These are phyloP conservation scores for Symbiotaphrina buchneri DNA, from an alignment of 495 filamentous ascomycete species.

Conservation along the genomic window DNA sequence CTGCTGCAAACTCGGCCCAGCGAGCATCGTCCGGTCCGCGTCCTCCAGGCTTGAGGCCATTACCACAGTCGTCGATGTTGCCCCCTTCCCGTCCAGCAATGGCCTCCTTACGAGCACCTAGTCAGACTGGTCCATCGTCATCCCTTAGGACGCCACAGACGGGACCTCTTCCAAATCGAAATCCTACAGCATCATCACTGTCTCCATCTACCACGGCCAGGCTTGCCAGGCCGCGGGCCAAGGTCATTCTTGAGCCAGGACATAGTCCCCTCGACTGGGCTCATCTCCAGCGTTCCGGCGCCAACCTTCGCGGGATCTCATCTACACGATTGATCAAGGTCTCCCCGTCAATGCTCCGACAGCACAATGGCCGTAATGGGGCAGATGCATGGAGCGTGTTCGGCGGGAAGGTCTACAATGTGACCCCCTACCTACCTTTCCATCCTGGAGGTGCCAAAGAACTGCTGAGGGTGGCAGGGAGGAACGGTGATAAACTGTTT, in stretches of 20 bases:
- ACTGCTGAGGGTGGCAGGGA: conserved; percentile 57
- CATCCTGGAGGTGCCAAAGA: conserved; percentile 85
- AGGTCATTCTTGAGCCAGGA: conserved; percentile 62
- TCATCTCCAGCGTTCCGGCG: conserved; percentile 36
- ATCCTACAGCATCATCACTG: conserved; percentile 9
- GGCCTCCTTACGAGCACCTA: conserved; percentile 3
- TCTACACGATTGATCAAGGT: conserved; percentile 35
- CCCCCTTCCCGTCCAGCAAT: conserved; percentile 5
- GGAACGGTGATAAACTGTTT: conserved; percentile 61
- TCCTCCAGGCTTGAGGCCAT: background rate
- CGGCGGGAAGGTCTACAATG: conserved; percentile 78
- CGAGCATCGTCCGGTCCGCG: background rate
- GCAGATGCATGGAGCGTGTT: conserved; percentile 76
- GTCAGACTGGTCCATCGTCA: background rate
- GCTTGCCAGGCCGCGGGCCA: conserved; percentile 18
- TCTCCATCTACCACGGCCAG: conserved; percentile 11
- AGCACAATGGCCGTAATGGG: conserved; percentile 56
- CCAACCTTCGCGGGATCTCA: conserved; percentile 39
- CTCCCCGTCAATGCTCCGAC: conserved; percentile 53
- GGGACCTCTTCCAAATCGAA: conserved; percentile 7
- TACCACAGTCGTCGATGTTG: conserved; percentile 1
- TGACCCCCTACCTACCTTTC: conserved; percentile 71
- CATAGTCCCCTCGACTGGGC: conserved; percentile 95
- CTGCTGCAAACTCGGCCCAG: background rate
- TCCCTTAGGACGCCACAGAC: conserved; percentile 12